Evolutionary conservation across 2,329 filamentous ascomycete genomes (phyloP).

Genomic region (Pyrenochaeta sp.): DNA sequence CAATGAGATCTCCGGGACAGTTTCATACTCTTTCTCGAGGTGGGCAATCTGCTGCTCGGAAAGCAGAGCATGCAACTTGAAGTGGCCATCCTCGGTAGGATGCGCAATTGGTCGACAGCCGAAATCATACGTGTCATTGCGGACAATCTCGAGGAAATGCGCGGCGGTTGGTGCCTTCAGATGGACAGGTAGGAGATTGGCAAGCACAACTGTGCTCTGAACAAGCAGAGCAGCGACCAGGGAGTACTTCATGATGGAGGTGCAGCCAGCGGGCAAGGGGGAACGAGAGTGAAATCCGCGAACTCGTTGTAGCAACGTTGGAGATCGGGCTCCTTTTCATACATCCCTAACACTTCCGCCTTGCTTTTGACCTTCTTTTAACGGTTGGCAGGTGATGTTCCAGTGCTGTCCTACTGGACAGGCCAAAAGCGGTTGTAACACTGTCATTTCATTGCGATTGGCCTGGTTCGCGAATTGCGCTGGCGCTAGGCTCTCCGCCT

Average conservation of each 20-base stretch:
- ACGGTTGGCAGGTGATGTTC: slow-evolving; percentile 13
- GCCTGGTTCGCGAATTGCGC: slow-evolving; percentile 16
- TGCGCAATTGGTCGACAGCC: slow-evolving; percentile 45
- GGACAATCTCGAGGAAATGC: slow-evolving; percentile 44
- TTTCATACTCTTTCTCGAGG: slow-evolving; percentile 37
- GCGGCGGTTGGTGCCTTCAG: slow-evolving; percentile 40
- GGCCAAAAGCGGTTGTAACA: neutral
- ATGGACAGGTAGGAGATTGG: slow-evolving; percentile 39
- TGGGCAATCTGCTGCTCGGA: slow-evolving; percentile 45
- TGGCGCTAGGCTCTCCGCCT: slow-evolving; percentile 24
- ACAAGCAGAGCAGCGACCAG: slow-evolving; percentile 38
- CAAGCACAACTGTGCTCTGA: slow-evolving; percentile 39
- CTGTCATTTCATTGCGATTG: slow-evolving; percentile 13
- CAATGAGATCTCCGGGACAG: slow-evolving; percentile 31
- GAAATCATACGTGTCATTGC: slow-evolving; percentile 47
- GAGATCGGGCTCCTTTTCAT: slow-evolving; percentile 7
- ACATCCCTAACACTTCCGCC: slow-evolving; percentile 4
- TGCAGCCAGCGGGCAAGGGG: slow-evolving; percentile 1
- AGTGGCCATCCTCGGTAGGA: slow-evolving; percentile 39
- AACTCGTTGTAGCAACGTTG: neutral
- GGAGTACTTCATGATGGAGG: slow-evolving; percentile 42
- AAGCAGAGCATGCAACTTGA: slow-evolving; percentile 43
- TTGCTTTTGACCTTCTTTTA: slow-evolving; percentile 17
- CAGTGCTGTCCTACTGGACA: neutral
- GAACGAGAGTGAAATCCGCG: slow-evolving; percentile 6